Base-by-base conservation (phyloP, 805 yeast genomes). In the Wickerhamomyces sydowiorum region DNA sequence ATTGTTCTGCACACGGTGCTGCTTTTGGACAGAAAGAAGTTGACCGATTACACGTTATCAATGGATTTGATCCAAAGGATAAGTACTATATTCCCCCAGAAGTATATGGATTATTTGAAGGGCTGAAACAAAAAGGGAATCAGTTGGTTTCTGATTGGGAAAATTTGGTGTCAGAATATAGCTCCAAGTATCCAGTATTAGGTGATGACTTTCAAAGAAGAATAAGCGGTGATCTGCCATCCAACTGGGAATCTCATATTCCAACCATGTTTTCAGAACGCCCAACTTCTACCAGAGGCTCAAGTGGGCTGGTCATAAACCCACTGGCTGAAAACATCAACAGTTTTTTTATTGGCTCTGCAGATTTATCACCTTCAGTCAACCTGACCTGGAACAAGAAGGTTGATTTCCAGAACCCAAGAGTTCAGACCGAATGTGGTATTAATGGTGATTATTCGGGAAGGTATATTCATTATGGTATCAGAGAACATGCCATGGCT, bases 401-500 rank as follows among this genome's bases (percentile, higher is more conserved):
- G 18, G 44, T 47, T 31, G 65, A 62, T 43, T 64, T 62, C 54
- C 62, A 57, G 35, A 54, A 53, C 43, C 66, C 66, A 17, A 41
- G 28, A 6, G 30, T 45, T 14, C 40, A 45, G 25, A 43, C 54
- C 12, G 15, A 39, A 4, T 58, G 63, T 49, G 63, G 61, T 12
- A 49, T 56, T 27, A 56, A 57, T 36, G 67, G 67, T 18, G 51
- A 54, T 41, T 59, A 60, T 37, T 33, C 50, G 6, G 67, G 67
- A 9, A 44, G 67, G 30, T 60, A 60, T 38, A 49, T 61, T 29
- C 61, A 59, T 34, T 62, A 51, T 43, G 67, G 67, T 39, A 52
- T 62, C 20, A 50, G 67, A 32, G 67, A 62, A 42, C 65, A 59
- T 41, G 65, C 62, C 5, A 62, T 62, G 67, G 61, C 57, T 19